Base-by-base conservation (phyloP, 2,329 filamentous ascomycete genomes). In the Xylaria sp. region DNA sequence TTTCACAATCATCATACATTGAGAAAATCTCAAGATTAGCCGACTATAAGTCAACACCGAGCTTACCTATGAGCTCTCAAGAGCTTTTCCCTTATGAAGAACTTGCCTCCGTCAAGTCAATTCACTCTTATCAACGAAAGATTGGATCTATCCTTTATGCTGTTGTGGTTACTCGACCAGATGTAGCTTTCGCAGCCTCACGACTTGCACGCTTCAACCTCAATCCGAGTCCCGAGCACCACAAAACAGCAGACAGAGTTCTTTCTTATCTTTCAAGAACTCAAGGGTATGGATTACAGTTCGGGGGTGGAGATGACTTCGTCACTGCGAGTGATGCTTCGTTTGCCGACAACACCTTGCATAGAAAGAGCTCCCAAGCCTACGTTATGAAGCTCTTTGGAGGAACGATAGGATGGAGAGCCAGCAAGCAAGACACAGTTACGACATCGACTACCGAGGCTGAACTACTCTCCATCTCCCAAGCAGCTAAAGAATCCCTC, bases 281-380 rank as follows among this genome's bases (percentile, higher is more conserved):
- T 9, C 13, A 48, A 5, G 3, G 37, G 18, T 10, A 39, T 34
- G 30, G 50, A 2, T 30, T 58, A 1, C n/a, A 54, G 9, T 54
- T 53, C 10, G 39, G 30, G 30, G 7, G 16, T 4, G 16, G 10
- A 19, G 10, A 54, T 9, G 34, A 48, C 9, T 23, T 56, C 7
- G 46, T 49, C 18, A 23, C 53, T 13, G 8, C 50, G 1, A 60
- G 54, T 10, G 19, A 60, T 16, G 35, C 44, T 3, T 60, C 8
- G 8, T 54, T 60, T 57, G 51, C 46, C 5, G 19, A 57, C 39
- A 57, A 57, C 8, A 39, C 50, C 5, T 13, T 50, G n/a, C 10
- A 60, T 18, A 42, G 35, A 1, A 60, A 60, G n/a, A 60, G 58
- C 35, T 60, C 46, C 23, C 44, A 60, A 19, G 58, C 54, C 5